Evolutionary conservation across 169 alveolate genomes (phyloP), one percentile per base, ranked within the genome.

Genomic region (Plasmodium coatneyi): DNA sequence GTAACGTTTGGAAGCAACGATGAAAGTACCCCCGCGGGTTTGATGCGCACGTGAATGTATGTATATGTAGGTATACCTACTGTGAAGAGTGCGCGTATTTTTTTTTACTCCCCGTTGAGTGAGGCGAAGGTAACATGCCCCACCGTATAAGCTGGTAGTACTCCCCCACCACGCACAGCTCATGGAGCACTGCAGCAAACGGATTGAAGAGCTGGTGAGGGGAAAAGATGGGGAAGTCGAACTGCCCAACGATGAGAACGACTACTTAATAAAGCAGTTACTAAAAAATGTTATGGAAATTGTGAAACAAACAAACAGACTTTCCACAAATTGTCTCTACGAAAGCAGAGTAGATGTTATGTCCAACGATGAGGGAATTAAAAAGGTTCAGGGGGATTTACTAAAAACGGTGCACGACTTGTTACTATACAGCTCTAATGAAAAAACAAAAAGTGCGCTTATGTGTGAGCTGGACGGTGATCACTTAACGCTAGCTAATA

Each of bases 261-360:
- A 87, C 3, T 81, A 28, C 41, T 3, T 82, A 41, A 66, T 80
- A 70, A 71, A 16, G 1, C 72, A 83, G 32, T 90, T 92, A 80
- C 72, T 83, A 82, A 79, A 74, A 52, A 92, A 80, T 83, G 83
- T 56, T 22, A 80, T 83, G 1, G 96, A 95, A 32, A 78, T 87
- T 32, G 87, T 87, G 14, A 70, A 86, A 79, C 39, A 74, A 84
- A 76, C 89, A 81, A 66, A 92, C 80, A 56, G 82, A 49, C 30
- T 90, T 36, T n/a, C 90, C 19, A 10, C 14, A 52, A 52, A 66
- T 60, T 46, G 86, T 22, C 43, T 90, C 46, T 89, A 95, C 92
- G 43, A 90, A 10, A 71, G 81, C 79, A 60, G 92, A 80, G 12
- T 87, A 76, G 71, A 92, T 92, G n/a, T 49, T 76, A 78, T 66